Percentiles rank a stretch among this genome's conserved stretches.
Conservation (phyloP, 192 early-diverging fungal species). For the Podila epigama region DNA sequence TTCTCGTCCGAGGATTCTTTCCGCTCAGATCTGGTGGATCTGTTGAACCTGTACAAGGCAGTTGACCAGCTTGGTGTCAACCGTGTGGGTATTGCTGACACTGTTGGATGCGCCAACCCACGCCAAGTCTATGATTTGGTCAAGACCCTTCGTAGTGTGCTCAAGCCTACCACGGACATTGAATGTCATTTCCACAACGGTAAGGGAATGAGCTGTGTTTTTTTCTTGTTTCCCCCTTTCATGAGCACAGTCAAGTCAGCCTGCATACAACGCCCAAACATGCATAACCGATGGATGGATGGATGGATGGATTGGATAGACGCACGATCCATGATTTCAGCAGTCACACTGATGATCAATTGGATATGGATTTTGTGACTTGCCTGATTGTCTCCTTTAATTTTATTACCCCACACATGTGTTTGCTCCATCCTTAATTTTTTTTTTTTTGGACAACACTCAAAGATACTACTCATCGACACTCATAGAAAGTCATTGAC, state of each 20-base stretch:
- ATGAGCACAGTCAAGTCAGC: no score
- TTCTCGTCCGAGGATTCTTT: conserved; percentile 99
- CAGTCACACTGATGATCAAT: conserved; percentile 1
- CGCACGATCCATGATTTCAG: not conserved
- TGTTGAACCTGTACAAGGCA: conserved; percentile 94
- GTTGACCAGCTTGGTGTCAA: conserved; percentile 99
- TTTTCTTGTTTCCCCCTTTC: not conserved
- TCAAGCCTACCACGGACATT: conserved; percentile 90
- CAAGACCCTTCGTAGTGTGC: conserved; percentile 91
- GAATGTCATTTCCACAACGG: conserved; percentile 99
- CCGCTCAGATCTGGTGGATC: conserved; percentile 95
- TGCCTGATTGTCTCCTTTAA: no score
- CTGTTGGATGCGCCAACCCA: conserved; percentile 98
- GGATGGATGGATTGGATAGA: no score
- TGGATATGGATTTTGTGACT: conserved; percentile 9
- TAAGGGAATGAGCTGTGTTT: not conserved
- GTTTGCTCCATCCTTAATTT: not conserved
- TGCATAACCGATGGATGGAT: no score
- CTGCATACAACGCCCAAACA: no score
- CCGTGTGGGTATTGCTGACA: conserved; percentile 99
- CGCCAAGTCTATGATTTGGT: conserved; percentile 98
- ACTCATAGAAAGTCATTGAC: no score
- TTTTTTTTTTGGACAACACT: not conserved
- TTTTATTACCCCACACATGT: no score
- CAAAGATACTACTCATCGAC: not conserved